Evolutionary conservation across 352 stramenopile species (phyloP), one percentile per base, ranked within the genome.

Genomic region (Pythium brassicae): DNA sequence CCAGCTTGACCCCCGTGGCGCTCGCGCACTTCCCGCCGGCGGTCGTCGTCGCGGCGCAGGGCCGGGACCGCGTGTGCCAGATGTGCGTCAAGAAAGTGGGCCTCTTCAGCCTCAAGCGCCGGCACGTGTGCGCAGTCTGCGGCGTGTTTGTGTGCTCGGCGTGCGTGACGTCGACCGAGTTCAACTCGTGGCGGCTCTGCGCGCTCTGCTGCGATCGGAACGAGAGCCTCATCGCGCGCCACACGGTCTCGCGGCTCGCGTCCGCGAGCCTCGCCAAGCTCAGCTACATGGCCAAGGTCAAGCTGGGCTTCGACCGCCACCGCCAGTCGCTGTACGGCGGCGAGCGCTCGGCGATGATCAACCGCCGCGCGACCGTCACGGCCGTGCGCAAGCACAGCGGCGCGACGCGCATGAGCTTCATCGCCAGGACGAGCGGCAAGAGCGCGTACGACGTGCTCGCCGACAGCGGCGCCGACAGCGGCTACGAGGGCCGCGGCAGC

Each of bases 181-280:
- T 86, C 60, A 74, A 81, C 62, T 68, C 52, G 35, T 87, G 78
- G 78, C 74, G 78, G 35, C 68, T 87, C 39, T 89, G 78, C 26
- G 66, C 58, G 5, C 62, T 82, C 37, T 89, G 78, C 58, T 89
- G 79, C 43, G 68, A 79, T 40, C 72, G 78, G 25, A 87, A 87
- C 62, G 75, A 87, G 55, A 62, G 60, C 2, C 68, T 89, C 19
- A 73, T 87, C 23, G 74, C 77, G 53, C 72, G 78, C 32, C 77
- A 75, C 50, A 67, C 71, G 14, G 65, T 83, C 25, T 80, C 76
- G 22, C 76, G 78, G 25, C 66, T 86, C 53, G 63, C 72, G 25
- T 78, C 76, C 7, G 52, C 48, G 29, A 57, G 45, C n/a, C 50
- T 65, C 34, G 53, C 52, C 12, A 65, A 65, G 42, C 44, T 65